Percentiles rank a stretch among this genome's conserved stretches.
These are phyloP conservation scores for Verticillium klebahnii DNA, from an alignment of 2,329 filamentous ascomycete genomes.

Conservation along the genomic window DNA sequence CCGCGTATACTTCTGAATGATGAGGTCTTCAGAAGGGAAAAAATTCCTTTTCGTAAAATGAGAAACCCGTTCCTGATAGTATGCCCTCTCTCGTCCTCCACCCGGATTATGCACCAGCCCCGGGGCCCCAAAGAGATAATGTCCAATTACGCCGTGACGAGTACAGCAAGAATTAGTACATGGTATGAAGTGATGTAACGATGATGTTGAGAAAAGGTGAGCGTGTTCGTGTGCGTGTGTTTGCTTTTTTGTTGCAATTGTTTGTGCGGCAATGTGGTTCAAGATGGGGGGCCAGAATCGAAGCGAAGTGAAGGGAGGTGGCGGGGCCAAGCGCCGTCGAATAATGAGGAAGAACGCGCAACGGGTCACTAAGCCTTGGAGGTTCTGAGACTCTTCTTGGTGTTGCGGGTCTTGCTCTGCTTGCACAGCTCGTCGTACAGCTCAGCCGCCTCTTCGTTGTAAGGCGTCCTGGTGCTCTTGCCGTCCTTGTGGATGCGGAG, in stretches of 20 bases:
- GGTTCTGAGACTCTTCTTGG: background rate
- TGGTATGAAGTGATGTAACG: background rate
- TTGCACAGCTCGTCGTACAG: constrained; percentile 14
- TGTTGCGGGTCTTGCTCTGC: constrained; percentile 14
- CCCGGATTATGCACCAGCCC: background rate
- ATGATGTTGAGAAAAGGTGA: background rate
- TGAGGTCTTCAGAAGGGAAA: background rate
- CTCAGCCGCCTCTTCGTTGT: constrained; percentile 13
- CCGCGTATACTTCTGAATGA: background rate
- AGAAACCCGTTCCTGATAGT: background rate
- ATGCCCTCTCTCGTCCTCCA: background rate
- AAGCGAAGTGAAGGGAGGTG: background rate
- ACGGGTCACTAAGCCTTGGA: background rate
- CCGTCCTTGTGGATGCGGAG: constrained; percentile 15
- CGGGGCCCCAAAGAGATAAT: background rate
- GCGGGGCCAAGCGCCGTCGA: background rate
- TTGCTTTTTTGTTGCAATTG: background rate
- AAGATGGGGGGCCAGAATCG: background rate
- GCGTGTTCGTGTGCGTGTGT: background rate
- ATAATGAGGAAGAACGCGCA: background rate
- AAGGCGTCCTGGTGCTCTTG: constrained; percentile 14
- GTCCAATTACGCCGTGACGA: background rate
- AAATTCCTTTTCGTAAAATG: background rate
- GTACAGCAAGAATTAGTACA: constrained; percentile 3
- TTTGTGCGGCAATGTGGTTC: background rate